These are phyloP conservation scores for Dactylorhiza incarnata DNA, from an alignment of 106 monocot genomes.

Conservation along the genomic window DNA sequence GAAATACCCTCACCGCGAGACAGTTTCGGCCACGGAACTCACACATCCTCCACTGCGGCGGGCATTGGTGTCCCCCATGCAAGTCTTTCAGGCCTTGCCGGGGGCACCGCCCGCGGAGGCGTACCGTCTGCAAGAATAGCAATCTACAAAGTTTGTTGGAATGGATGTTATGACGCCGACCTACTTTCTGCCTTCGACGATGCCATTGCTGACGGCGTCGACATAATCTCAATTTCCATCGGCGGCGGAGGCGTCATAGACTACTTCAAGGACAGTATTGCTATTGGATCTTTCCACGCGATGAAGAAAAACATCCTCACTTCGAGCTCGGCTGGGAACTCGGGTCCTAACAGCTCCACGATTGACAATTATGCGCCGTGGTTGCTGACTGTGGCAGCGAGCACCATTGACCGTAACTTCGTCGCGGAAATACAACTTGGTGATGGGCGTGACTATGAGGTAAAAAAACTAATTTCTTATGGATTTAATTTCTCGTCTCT, in stretches of 20 bases:
- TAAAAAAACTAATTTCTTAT: neutral
- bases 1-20: constrained; percentile 12
- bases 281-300: neutral
- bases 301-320: neutral
- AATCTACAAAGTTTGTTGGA: constrained; percentile 19
- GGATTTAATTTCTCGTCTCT: neutral
- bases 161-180: constrained; percentile 2
- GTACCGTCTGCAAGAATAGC: constrained; percentile 11
- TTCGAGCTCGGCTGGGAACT: neutral
- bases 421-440: neutral
- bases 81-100: constrained; percentile 10
- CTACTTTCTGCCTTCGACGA: constrained; percentile 20
- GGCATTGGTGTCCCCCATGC: constrained; percentile 10
- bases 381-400: constrained; percentile 20
- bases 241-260: neutral
- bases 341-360: neutral
- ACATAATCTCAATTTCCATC: constrained; percentile 22
- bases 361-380: constrained; percentile 18
- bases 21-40: constrained; percentile 30
- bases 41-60: constrained; percentile 26
- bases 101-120: constrained; percentile 11
- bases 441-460: neutral
- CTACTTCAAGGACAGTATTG: neutral
- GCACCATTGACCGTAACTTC: constrained; percentile 18
- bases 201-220: constrained; percentile 28